A percentile compares a stretch with the other conserved stretches of the same genome.
Conservation (phyloP, 805 yeast genomes). For the Scheffersomyces lignosus region DNA sequence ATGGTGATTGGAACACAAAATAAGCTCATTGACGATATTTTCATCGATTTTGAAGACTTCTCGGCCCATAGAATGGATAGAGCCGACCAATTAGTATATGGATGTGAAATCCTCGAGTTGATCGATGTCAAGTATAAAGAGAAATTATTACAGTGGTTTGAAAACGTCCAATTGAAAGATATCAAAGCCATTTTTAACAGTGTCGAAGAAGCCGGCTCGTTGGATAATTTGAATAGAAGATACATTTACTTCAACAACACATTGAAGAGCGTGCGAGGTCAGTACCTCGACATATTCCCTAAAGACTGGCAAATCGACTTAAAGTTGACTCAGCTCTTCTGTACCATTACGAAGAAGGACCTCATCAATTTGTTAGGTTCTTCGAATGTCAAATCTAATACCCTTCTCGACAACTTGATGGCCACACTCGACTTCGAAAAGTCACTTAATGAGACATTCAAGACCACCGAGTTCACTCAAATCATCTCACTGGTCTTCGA, state of each 20-base stretch:
- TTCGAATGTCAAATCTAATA: constrained; percentile 56
- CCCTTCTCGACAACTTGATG: constrained; percentile 66
- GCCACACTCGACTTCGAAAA: constrained; percentile 84
- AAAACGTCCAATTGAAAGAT: constrained; percentile 68
- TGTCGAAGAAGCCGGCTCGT: constrained; percentile 90
- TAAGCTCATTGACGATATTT: constrained; percentile 65
- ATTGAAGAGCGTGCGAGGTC: constrained; percentile 56
- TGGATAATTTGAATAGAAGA: constrained; percentile 82
- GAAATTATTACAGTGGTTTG: constrained; percentile 71
- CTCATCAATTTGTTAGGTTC: constrained; percentile 52
- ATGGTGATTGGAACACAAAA: constrained; percentile 59
- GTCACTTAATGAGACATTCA: constrained; percentile 63
- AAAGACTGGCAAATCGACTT: constrained; percentile 67
- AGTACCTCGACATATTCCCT: constrained; percentile 60
- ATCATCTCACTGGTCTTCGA: constrained; percentile 69
- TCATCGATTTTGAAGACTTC: constrained; percentile 64
- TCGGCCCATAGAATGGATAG: constrained; percentile 20
- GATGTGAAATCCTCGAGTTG: constrained; percentile 72
- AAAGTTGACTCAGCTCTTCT: constrained; percentile 60
- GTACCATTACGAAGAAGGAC: constrained; percentile 69
- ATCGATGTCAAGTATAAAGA: constrained; percentile 55
- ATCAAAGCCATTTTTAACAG: constrained; percentile 71
- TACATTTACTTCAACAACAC: constrained; percentile 79
- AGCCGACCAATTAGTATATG: constrained; percentile 47
- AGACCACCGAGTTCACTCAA: constrained; percentile 43